Evolutionary conservation across 1,139 yeast species (phyloP), one percentile per base, ranked within the genome.

Genomic region (Diutina mesorugosa): DNA sequence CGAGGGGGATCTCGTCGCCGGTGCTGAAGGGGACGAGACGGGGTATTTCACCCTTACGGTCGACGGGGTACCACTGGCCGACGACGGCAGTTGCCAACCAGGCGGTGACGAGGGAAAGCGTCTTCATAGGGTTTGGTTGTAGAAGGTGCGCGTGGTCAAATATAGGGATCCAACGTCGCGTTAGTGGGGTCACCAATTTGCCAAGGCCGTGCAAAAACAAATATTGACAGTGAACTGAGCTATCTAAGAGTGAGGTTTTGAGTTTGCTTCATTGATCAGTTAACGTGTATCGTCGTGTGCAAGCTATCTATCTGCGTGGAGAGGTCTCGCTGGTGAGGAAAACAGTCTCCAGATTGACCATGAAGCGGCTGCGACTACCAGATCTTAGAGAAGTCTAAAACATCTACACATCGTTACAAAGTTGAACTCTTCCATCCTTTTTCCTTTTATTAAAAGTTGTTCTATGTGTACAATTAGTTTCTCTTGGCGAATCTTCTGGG

Each of bases 401-500:
- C 26, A 21, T 21, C 26, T 21, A 21, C 26, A 21, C 26, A 4
- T 21, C 26, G 26, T 21, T 21, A 21, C 26, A 21, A 21, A 21
- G 10, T 12, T 10, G 16, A n/a, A 16, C 47, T 18, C 3, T 45
- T n/a, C 45, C 21, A 50, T 14, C 53, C 41, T 32, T 50, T 50
- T 32, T 50, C 53, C 53, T 50, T 35, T 50, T 50, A 50, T 50
- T 50, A 50, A 47, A 47, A 47, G 51, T 28, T 35, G 41, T 18
- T 50, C 53, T 50, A 50, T 50, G 41, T 50, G 53, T 50, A 50
- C 53, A 50, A 64, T 82, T 88, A 89, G 84, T 81, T 83, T 85
- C 93, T 87, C 87, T 88, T 90, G 80, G 93, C 89, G 89, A 80
- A 89, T 84, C 96, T 90, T 85, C 96, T 89, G 73, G 85, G 82